Percentiles rank a stretch among this genome's conserved stretches.
phyloP scores from a whole-genome alignment of 23 red algal genomes.

The Gracilaria caudata region DNA sequence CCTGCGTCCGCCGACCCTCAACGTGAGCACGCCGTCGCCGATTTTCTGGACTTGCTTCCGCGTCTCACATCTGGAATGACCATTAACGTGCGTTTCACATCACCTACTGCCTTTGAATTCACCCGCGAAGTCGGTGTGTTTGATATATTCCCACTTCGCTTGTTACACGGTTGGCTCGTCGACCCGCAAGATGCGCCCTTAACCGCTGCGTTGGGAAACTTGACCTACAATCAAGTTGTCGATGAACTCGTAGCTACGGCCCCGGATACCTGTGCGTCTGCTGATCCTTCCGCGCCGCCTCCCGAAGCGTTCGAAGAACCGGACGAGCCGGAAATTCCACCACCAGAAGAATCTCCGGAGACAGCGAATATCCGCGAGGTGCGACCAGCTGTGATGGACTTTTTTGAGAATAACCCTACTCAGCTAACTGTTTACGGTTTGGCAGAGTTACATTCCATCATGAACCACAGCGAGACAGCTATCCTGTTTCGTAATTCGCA shows the following conservation, averaged over 20 bases:
- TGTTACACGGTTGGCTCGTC: conserved; percentile 87
- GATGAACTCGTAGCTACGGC: conserved; percentile 64
- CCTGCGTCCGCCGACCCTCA: neutral
- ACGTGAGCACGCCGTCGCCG: conserved; percentile 70
- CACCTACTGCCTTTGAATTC: conserved; percentile 69
- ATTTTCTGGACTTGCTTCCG: conserved; percentile 76
- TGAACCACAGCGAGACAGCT: conserved; percentile 75
- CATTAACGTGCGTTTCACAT: conserved; percentile 82
- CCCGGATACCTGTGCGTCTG: neutral
- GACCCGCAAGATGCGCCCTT: conserved; percentile 70
- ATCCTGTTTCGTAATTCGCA: conserved; percentile 90
- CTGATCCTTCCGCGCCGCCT: conserved; percentile 32
- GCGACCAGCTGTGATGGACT: conserved; percentile 63
- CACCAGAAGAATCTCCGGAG: neutral
- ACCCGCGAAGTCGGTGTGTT: conserved; percentile 77
- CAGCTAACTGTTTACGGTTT: conserved; percentile 81
- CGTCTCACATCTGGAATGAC: conserved; percentile 63
- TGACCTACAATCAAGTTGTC: conserved; percentile 76
- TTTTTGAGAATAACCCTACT: conserved; percentile 69
- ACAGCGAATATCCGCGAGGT: conserved; percentile 31
- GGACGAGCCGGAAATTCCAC: neutral
- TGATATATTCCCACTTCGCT: conserved; percentile 80
- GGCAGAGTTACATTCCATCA: conserved; percentile 56
- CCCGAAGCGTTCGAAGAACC: conserved; percentile 46
- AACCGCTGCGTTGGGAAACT: conserved; percentile 23